phyloP scores from a whole-genome alignment of 768 basidiomycete species.

The Phlebiopsis gigantea region DNA sequence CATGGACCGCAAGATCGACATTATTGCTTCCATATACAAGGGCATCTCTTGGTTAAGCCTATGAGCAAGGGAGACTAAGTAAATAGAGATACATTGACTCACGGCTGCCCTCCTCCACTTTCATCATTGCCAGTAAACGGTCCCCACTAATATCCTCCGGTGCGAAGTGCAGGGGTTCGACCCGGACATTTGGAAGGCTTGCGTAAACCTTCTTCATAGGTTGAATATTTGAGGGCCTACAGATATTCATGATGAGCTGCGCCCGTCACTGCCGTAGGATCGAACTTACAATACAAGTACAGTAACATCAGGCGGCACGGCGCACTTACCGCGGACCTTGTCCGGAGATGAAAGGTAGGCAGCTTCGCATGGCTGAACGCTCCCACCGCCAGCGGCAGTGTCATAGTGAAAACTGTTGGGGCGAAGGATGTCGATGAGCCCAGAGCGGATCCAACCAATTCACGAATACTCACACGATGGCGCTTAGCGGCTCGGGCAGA shows the following conservation, averaged over 20 bases:
- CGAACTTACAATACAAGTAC: conserved; percentile 30
- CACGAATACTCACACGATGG: conserved; percentile 36
- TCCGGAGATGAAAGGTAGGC: conserved; percentile 47
- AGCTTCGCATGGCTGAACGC: conserved; percentile 40
- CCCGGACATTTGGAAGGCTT: conserved; percentile 39
- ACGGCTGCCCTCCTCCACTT: conserved; percentile 38
- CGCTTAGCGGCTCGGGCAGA: conserved; percentile 48
- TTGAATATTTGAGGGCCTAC: conserved; percentile 40
- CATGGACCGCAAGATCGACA: conserved; percentile 55
- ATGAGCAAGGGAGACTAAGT: background rate
- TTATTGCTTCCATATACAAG: conserved; percentile 53
- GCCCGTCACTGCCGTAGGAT: background rate
- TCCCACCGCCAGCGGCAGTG: conserved; percentile 19
- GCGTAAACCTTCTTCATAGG: conserved; percentile 53
- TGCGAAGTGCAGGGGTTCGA: conserved; percentile 47
- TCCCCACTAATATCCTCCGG: conserved; percentile 57
- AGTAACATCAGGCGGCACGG: conserved; percentile 42
- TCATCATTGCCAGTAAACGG: conserved; percentile 67
- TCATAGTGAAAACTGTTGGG: conserved; percentile 17
- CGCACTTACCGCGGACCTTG: conserved; percentile 19
- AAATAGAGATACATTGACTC: conserved; percentile 34
- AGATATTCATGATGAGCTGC: background rate
- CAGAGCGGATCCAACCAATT: background rate
- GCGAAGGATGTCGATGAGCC: background rate
- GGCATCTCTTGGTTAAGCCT: conserved; percentile 30